phyloP scores from a whole-genome alignment of 106 monocot species.

The Dendrobium nobile region DNA sequence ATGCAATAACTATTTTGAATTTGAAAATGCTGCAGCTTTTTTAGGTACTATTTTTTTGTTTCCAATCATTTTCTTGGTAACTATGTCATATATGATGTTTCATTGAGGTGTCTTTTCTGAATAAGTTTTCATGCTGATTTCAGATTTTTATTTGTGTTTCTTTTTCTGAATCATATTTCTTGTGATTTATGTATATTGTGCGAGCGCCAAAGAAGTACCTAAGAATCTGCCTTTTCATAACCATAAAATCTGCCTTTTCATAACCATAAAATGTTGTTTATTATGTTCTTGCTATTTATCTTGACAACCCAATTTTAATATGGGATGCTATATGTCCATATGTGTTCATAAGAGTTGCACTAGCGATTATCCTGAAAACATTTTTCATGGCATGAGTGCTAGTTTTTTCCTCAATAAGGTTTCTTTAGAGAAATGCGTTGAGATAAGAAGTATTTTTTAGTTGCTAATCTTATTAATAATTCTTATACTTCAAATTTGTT shows the following conservation, averaged over 20 bases:
- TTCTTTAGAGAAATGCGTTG: background rate
- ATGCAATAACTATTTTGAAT: background rate
- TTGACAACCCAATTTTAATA: no score
- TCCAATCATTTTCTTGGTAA: background rate
- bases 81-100: background rate
- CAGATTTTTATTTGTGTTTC: background rate
- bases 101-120: background rate
- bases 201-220: background rate
- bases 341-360: background rate
- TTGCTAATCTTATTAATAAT: background rate
- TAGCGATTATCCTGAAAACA: background rate
- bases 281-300: background rate
- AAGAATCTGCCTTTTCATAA: background rate
- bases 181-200: background rate
- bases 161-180: background rate
- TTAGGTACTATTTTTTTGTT: background rate
- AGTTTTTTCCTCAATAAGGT: background rate
- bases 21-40: background rate
- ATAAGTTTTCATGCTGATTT: background rate
- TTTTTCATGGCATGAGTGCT: background rate
- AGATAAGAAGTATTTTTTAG: background rate
- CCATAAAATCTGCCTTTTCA: background rate
- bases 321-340: no score
- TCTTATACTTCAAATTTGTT: constrained; percentile 1
- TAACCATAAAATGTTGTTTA: background rate